Conservation (phyloP, 148 eudicot genomes). For the Cornus kousa region DNA sequence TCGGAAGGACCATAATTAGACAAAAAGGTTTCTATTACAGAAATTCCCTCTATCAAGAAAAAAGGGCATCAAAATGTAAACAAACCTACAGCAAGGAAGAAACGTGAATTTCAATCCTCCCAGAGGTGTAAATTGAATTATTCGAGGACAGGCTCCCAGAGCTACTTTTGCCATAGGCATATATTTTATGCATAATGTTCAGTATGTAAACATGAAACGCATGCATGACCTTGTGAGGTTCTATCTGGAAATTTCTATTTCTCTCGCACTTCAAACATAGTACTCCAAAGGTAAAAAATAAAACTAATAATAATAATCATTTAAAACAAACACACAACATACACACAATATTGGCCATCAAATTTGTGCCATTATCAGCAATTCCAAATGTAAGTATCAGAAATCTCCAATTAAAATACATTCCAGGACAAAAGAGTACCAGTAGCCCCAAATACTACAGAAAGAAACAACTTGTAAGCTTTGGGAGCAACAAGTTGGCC, state of each 20-base stretch:
- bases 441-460: neutral
- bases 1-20: too few relatives aligned
- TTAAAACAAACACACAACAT: too few relatives aligned
- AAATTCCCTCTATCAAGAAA: neutral
- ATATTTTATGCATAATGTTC: neutral
- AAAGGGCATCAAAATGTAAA: neutral
- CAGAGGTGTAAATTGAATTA: neutral
- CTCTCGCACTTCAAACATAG: neutral
- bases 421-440: neutral
- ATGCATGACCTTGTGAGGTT: neutral
- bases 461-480: neutral
- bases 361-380: neutral
- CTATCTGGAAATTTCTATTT: neutral
- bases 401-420: neutral
- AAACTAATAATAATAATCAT: too few relatives aligned
- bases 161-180: neutral
- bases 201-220: neutral
- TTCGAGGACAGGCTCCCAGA: neutral
- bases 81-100: neutral
- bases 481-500: neutral
- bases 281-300: too few relatives aligned
- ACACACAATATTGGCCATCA: neutral
- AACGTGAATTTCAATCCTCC: neutral
- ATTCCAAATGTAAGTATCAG: neutral
- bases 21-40: too few relatives aligned